A percentile compares a stretch with the other conserved stretches of the same genome.
Evolutionary conservation across 305 asterid genomes (phyloP).

Genomic region (Fraxinus xanthoxyloides): DNA sequence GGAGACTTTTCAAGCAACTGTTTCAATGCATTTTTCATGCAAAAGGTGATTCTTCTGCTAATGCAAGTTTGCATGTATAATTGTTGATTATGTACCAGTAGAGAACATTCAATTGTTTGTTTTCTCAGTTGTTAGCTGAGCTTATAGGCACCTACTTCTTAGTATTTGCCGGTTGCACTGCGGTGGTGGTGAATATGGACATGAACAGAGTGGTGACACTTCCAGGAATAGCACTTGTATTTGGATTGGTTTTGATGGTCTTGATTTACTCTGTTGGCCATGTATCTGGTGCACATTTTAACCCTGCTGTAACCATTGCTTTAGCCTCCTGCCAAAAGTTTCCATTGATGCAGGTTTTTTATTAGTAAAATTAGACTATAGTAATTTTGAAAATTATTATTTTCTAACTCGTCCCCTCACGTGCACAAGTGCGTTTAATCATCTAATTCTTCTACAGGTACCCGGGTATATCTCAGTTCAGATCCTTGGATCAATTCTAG

Average conservation of each 20-base stretch:
- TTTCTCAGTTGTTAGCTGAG: constrained; percentile 27
- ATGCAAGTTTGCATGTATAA: neutral
- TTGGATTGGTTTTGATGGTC: constrained; percentile 52
- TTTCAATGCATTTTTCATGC: constrained; percentile 12
- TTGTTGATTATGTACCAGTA: neutral
- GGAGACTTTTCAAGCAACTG: neutral
- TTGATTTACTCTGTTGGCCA: constrained; percentile 49
- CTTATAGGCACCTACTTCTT: constrained; percentile 41
- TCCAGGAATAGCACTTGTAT: constrained; percentile 37
- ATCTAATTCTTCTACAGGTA: constrained; percentile 20
- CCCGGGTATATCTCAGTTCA: constrained; percentile 34
- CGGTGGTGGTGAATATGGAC: constrained; percentile 40
- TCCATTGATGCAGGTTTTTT: constrained; percentile 20
- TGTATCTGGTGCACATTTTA: constrained; percentile 52
- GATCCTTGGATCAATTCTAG: constrained; percentile 37
- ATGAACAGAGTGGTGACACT: constrained; percentile 32
- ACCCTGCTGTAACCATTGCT: constrained; percentile 50
- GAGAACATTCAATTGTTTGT: neutral
- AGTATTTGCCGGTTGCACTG: constrained; percentile 42
- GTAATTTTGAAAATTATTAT: no score
- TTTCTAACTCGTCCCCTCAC: no score
- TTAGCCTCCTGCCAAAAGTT: constrained; percentile 33
- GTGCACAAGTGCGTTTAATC: neutral
- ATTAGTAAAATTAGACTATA: no score
- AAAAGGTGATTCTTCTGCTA: constrained; percentile 18